Base-by-base conservation (phyloP, 345 rosid species). In the Gynandropsis gynandra region DNA sequence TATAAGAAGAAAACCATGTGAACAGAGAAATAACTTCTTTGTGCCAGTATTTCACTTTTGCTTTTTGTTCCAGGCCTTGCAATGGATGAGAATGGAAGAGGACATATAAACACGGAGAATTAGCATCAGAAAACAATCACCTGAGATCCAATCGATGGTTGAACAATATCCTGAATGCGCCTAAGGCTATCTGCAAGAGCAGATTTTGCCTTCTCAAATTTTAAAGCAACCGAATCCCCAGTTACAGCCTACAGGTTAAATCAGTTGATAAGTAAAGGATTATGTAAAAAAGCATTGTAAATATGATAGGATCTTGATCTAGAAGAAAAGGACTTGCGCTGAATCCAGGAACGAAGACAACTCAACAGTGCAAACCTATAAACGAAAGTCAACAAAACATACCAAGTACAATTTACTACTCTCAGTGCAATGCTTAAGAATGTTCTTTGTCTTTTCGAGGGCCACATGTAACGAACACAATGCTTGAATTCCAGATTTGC, bases 401-500 rank as follows among this genome's bases (percentile, higher is more conserved):
- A 89, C 97, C 93, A 89, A 64, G 59, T 89, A 89, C 43, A 89
- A 89, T 58, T 89, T 89, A 65, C 97, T 89, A 65, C 87, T 78
- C 54, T 79, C 83, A 18, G 87, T 69, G 71, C 97, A 89, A 63
- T 89, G 93, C 58, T 68, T 78, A 64, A 89, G 83, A 65, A 89
- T 54, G 58, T 61, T 79, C 68, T 82, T 89, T 20, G 87, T 60
- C 66, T 85, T 89, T 70, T 89, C 97, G 37, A 89, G 71, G 37
- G 93, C 85, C 41, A 92, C 74, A 52, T 92, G 97, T 74, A 92
- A 80, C 12, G 89, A 80, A 66, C 98, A 92, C 54, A 92, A 66
- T 37, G 98, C 82, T 52, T 87, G 97, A 59, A 92, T 87, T 40
- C 98, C 98, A 40, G 95, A 85, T 80, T 74, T 92, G 76, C 98